Conservation (phyloP, 2,329 filamentous ascomycete species). For the Sphaerulina musiva region DNA sequence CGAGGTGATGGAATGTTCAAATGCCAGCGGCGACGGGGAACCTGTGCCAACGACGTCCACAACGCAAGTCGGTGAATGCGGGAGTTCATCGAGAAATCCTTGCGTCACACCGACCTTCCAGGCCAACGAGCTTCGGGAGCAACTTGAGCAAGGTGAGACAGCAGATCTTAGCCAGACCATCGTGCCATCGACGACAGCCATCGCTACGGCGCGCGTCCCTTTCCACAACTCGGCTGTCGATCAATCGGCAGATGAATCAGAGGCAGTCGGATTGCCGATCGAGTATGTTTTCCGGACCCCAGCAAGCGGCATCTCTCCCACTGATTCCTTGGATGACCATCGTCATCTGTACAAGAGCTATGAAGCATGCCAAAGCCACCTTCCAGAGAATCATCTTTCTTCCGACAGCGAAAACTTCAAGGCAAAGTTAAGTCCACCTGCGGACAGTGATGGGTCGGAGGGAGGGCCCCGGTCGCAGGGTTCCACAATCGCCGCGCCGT, state of each 20-base stretch:
- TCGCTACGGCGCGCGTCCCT: too few relatives aligned
- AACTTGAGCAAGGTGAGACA: too few relatives aligned
- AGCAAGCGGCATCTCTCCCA: background rate
- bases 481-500: too few relatives aligned
- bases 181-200: too few relatives aligned
- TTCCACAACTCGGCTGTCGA: background rate
- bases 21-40: too few relatives aligned
- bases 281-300: background rate
- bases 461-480: too few relatives aligned
- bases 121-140: too few relatives aligned
- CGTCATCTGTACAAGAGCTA: conserved; percentile 14
- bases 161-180: too few relatives aligned
- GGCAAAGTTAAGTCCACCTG: background rate
- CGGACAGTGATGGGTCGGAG: background rate
- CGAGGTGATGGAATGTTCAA: background rate
- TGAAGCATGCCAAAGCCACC: conserved; percentile 3
- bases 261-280: background rate
- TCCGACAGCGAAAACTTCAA: background rate
- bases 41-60: too few relatives aligned
- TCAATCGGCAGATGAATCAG: background rate
- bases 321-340: conserved; percentile 11
- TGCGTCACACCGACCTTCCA: too few relatives aligned
- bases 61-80: too few relatives aligned
- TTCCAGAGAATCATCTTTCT: conserved; percentile 1
- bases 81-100: too few relatives aligned